Evolutionary conservation across 805 yeast genomes (phyloP), one percentile per base, ranked within the genome.

Genomic region (Starmerella floricola): DNA sequence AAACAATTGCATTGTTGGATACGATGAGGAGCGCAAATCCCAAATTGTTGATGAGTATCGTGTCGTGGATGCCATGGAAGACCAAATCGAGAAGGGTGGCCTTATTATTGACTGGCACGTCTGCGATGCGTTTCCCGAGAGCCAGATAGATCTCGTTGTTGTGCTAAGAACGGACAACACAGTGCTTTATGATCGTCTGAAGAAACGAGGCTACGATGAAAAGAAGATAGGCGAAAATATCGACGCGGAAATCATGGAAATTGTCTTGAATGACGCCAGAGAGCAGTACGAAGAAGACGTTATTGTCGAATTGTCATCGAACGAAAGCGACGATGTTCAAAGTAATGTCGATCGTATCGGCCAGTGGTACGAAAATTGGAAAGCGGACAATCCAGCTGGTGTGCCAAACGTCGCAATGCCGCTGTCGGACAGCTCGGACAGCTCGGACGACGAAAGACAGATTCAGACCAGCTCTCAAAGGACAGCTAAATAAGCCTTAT

Each of bases 211-310:
- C 6, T 91, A 91, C 58, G 75, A 79, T 41, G 79, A 83, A 47
- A 69, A 72, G 46, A 91, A 91, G 62, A 74, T 91, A 49, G 79
- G 78, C 44, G 99, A 91, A 55, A 91, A 91, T 58, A 64, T 91
- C 34, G 98, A 91, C 60, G 93, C 94, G 46, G 99, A 91, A 62
- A 91, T 91, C 50, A 91, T 91, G 97, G 88, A 87, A 52, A 83
- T 88, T 12, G 73, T 91, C 13, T 62, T 77, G 35, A 80, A 79
- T 50, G 98, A 91, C 51, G 98, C 97, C 0, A 66, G 72, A 44
- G 95, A 85, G 27, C 71, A 79, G 31, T 91, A 85, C 56, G 80
- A 71, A 26, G 76, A 77, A 34, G 83, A 80, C 49, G 76, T 86
- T 23, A 88, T 91, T 24, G 82, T 91, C 32, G 91, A 81, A 54